Evolutionary conservation across 2,329 filamentous ascomycete species (phyloP), one percentile per base, ranked within the genome.

Genomic region (Purpureocillium takamizusanense): DNA sequence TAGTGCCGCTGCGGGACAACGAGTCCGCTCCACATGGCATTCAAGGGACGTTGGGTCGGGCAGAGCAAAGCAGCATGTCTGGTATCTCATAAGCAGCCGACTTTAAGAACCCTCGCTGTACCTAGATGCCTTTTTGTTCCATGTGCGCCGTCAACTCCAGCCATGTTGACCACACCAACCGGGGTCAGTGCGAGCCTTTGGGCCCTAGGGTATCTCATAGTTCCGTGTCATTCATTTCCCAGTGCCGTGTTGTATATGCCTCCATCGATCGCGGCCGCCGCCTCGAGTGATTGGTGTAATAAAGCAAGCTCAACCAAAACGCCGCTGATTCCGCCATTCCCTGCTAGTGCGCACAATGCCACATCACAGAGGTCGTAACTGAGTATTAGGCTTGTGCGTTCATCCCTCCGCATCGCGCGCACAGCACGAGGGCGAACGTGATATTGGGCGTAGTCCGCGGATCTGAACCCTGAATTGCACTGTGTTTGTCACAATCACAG

Each of bases 141-240:
- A 17, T 28, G 13, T 31, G 35, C 42, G 36, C 39, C 36, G 30
- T 14, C 25, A 41, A 38, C 39, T 38, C 39, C 36, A 23, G 18
- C 32, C 35, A 31, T 31, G 25, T 7, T 34, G 16, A 29, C 30
- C 33, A 31, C 33, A 17, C 15, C 14, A n/a, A 14, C 29, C 25
- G 18, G 10, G 17, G 30, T 16, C 16, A 37, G 9, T 27, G 32
- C 21, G 4, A 29, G 37, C 14, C 10, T 14, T 33, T 25, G 21
- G n/a, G 31, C 18, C 35, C n/a, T 9, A 21, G 31, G 28, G 15
- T 34, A 32, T 36, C 31, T 32, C 36, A 30, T 41, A 28, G 31
- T 37, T 25, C 21, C 21, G 10, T 25, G 38, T 41, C 31, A 36
- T 48, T 44, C 9, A 28, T 30, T 36, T 15, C 34, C 7, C 27